Percentiles rank a stretch among this genome's conserved stretches.
Conservation (phyloP, 108 stramenopile species). For the Bacterosira constricta region DNA sequence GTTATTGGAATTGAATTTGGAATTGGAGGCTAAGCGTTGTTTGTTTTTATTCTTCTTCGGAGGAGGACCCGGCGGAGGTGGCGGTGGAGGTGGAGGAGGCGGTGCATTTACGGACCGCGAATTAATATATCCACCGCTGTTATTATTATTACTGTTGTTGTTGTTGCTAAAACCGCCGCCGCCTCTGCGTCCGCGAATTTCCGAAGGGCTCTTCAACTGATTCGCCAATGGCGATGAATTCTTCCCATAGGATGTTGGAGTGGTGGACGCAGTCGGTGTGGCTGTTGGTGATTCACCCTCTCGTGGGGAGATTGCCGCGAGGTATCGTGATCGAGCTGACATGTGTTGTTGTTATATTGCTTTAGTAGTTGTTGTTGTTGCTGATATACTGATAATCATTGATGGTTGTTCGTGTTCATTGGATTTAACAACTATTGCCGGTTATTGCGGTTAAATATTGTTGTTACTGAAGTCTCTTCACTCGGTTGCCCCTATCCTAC, state of each 20-base stretch:
- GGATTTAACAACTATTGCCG: too few species aligned
- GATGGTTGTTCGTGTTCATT: too few species aligned
- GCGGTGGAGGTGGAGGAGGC: neutral
- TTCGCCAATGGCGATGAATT: too few species aligned
- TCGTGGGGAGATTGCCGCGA: constrained; percentile 38
- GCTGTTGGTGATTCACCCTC: neutral
- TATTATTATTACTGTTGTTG: neutral
- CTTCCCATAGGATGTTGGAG: too few species aligned
- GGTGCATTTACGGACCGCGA: neutral
- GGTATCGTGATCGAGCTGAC: constrained; percentile 44
- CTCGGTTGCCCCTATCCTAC: too few species aligned
- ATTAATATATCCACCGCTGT: neutral
- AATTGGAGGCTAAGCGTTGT: neutral
- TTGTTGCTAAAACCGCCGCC: neutral
- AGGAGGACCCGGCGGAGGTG: constrained; percentile 43
- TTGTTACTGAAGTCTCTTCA: too few species aligned
- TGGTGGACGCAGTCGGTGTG: neutral
- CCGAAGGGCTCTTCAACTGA: neutral
- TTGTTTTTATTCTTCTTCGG: constrained; percentile 28
- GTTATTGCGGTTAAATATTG: too few species aligned
- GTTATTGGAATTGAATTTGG: neutral
- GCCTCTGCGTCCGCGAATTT: neutral
- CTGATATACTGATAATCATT: too few species aligned
- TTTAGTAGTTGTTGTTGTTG: too few species aligned
- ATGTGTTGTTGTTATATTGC: too few species aligned